These are phyloP conservation scores for Plasmodium gallinaceum DNA, from an alignment of 169 alveolate genomes.

Conservation along the genomic window DNA sequence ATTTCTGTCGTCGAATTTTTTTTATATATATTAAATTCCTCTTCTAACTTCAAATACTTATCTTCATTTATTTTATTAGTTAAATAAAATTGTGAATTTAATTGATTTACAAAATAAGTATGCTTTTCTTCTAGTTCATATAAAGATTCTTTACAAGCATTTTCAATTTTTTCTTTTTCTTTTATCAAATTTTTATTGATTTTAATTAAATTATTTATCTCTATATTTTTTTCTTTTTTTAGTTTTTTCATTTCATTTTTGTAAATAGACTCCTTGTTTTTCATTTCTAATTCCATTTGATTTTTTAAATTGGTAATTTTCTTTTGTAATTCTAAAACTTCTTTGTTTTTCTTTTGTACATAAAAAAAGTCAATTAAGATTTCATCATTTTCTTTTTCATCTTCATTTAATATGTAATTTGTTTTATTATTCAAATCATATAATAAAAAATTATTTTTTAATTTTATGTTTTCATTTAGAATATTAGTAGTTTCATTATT, in stretches of 20 bases:
- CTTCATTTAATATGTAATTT: conserved; percentile 38
- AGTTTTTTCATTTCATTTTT: conserved; percentile 63
- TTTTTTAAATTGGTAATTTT: conserved; percentile 56
- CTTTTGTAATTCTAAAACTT: conserved; percentile 56
- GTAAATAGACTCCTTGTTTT: conserved; percentile 74
- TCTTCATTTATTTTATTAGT: conserved; percentile 75
- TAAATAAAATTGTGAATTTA: conserved; percentile 74
- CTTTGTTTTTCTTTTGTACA: conserved; percentile 69
- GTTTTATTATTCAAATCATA: conserved; percentile 48
- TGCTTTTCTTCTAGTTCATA: conserved; percentile 73
- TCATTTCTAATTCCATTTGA: conserved; percentile 75
- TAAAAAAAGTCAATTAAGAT: conserved; percentile 62
- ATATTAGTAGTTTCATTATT: background rate
- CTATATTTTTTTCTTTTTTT: conserved; percentile 59
- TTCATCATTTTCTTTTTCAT: conserved; percentile 67
- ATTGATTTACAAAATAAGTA: conserved; percentile 66
- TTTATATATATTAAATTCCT: conserved; percentile 53
- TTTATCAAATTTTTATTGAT: conserved; percentile 58
- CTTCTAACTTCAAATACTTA: conserved; percentile 57
- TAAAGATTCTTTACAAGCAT: conserved; percentile 41
- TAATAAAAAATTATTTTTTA: conserved; percentile 16
- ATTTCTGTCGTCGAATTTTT: conserved; percentile 41
- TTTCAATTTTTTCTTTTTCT: conserved; percentile 70
- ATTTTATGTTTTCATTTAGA: background rate
- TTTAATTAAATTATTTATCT: conserved; percentile 41